Conservation (phyloP, 2,329 filamentous ascomycete species). For the Fusarium nanum region DNA sequence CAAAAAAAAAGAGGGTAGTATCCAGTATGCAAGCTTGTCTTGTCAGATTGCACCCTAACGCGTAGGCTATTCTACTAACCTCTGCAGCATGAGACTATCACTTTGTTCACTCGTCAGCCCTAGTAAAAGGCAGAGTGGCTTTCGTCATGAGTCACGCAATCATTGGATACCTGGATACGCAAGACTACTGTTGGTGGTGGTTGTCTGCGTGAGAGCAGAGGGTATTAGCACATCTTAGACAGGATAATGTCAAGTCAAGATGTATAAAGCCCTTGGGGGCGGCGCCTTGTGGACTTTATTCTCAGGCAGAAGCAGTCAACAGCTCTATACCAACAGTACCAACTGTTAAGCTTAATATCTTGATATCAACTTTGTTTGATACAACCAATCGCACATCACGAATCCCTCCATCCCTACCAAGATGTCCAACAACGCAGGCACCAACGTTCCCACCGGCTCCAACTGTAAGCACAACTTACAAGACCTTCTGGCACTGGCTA, state of each 20-base stretch:
- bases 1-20: conserved; percentile 5
- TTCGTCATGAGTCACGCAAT: conserved; percentile 47
- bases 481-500: background rate
- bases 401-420: conserved; percentile 4
- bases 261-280: conserved; percentile 38
- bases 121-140: conserved; percentile 9
- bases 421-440: conserved; percentile 28
- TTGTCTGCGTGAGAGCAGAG: background rate
- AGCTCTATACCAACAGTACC: conserved; percentile 1
- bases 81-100: background rate
- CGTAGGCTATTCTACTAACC: conserved; percentile 8
- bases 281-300: conserved; percentile 7
- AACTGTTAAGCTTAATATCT: conserved; percentile 14
- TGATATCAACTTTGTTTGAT: conserved; percentile 3
- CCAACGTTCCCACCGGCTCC: conserved; percentile 19
- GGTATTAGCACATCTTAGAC: background rate
- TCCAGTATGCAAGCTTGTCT: conserved; percentile 14
- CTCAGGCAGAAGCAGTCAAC: conserved; percentile 21
- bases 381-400: background rate
- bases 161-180: conserved; percentile 19
- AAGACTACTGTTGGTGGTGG: background rate
- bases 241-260: background rate
- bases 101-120: conserved; percentile 9
- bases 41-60: conserved; percentile 9
- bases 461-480: conserved; percentile 29